Base-by-base conservation (phyloP, 257 asterid species). In the Ehretia macrophylla region DNA sequence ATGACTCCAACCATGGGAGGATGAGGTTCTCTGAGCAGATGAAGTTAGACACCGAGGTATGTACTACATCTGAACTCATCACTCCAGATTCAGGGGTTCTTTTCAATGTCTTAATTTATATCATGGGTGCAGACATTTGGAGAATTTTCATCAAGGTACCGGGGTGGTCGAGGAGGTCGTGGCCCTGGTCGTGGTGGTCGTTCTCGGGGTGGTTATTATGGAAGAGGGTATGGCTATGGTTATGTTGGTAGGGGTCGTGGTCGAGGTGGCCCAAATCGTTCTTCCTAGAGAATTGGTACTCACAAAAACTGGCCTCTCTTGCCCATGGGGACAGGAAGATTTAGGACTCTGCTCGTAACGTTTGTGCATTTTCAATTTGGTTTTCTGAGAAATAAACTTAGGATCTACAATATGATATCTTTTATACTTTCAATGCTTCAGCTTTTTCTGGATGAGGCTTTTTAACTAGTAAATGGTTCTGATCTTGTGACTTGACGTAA, bases 1-100 rank as follows among this genome's bases (percentile, higher is more conserved):
- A 81, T 51, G 77, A 70, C 53, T 75, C 77, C 17, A 85, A 74
- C 73, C 79, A 78, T 62, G 94, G 78, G 65, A 83, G 99, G 85
- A 50, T 94, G 18, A 81, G 95, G 74, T 93, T 84, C 60, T 89
- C 96, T 0, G 99, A 93, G 79, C 96, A 86, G 75, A 80, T 82
- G 88, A 93, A 89, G 94, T 64, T 86, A 35, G 99, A 93, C 59
- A 75, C 90, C 8, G 96, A 93, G 97, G 99, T 93, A 81, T 53
- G 40, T 8, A 32, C 47, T 51, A 37, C 27, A 37, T 62, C 49
- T 66, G 27, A 40, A 23, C 32, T 14, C 40, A 18, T 55, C 20
- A 27, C n/a, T 27, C 3, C 35, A 3, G 35, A 27, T 27, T 27
- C 35, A 27, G 13, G 11, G 48, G 4, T 4, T 32, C 53, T 50